Percentiles rank a stretch among this genome's conserved stretches.
phyloP scores from a whole-genome alignment of 176 grass and related monocot genomes.

The Oryza meyeriana region DNA sequence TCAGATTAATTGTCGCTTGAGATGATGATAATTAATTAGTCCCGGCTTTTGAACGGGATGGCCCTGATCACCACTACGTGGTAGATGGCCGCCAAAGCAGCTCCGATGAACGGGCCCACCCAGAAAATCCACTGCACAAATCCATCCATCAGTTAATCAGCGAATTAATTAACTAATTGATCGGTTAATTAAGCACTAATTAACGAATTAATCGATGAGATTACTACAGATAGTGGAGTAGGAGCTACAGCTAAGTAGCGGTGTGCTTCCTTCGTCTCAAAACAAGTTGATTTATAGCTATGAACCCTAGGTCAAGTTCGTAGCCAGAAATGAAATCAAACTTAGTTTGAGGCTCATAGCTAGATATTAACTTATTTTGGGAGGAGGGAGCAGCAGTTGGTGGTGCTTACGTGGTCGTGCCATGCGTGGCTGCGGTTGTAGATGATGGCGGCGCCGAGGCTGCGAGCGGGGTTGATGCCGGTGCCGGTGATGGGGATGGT shows the following conservation, averaged over 20 bases:
- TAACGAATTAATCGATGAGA: neutral
- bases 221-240: too few relatives aligned
- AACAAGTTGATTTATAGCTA: too few relatives aligned
- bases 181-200: neutral
- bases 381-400: too few relatives aligned
- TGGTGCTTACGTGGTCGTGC: constrained; percentile 63
- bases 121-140: constrained; percentile 89
- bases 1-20: neutral
- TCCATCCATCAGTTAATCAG: neutral
- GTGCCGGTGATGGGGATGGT: constrained; percentile 95
- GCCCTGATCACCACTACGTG: constrained; percentile 86
- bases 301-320: too few relatives aligned
- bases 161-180: neutral
- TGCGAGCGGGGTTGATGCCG: constrained; percentile 84
- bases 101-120: constrained; percentile 90
- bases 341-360: too few relatives aligned
- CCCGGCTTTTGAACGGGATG: constrained; percentile 89
- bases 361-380: too few relatives aligned
- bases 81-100: constrained; percentile 83
- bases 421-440: constrained; percentile 72
- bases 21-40: neutral
- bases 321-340: too few relatives aligned
- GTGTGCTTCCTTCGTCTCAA: too few relatives aligned
- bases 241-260: too few relatives aligned
- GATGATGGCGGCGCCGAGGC: constrained; percentile 80